Evolutionary conservation across 2,329 filamentous ascomycete species (phyloP).

Genomic region (Aureobasidium sp.): DNA sequence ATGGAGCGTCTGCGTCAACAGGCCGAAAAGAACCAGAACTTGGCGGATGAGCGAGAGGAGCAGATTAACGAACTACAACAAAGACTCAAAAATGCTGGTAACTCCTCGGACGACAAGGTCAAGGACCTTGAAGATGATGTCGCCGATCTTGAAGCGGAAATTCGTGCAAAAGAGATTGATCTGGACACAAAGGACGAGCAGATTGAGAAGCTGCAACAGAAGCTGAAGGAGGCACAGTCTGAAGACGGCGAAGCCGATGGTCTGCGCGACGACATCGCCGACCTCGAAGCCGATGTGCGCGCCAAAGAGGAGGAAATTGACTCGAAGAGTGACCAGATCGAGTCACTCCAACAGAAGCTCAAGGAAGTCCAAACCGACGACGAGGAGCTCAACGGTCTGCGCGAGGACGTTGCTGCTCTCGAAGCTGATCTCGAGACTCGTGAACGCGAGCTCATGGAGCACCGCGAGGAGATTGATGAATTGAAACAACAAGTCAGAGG

Average conservation of each 20-base stretch:
- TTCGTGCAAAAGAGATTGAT: slow-evolving; percentile 40
- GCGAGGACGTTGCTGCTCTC: slow-evolving; percentile 42
- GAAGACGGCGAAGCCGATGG: slow-evolving; percentile 46
- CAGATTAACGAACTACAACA: slow-evolving; percentile 35
- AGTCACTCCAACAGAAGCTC: slow-evolving; percentile 31
- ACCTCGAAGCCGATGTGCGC: slow-evolving; percentile 42
- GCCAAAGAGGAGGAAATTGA: slow-evolving; percentile 36
- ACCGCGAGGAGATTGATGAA: slow-evolving; percentile 16
- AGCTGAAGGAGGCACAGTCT: slow-evolving; percentile 23
- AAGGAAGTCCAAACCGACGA: slow-evolving; percentile 21
- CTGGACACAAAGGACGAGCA: slow-evolving; percentile 39
- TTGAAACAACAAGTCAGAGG: slow-evolving; percentile 7
- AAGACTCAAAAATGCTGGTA: slow-evolving; percentile 28
- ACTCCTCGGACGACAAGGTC: slow-evolving; percentile 20
- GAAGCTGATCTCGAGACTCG: slow-evolving; percentile 43
- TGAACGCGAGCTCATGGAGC: slow-evolving; percentile 35
- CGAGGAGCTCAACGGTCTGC: slow-evolving; percentile 50
- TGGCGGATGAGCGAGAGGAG: slow-evolving; percentile 32
- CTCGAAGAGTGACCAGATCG: slow-evolving; percentile 43
- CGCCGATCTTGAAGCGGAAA: slow-evolving; percentile 38
- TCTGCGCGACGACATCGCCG: slow-evolving; percentile 47
- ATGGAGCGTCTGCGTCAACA: slow-evolving; percentile 39
- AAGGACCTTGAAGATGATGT: slow-evolving; percentile 40
- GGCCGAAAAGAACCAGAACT: slow-evolving; percentile 33
- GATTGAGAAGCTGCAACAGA: slow-evolving; percentile 37